phyloP scores from a whole-genome alignment of 2,329 filamentous ascomycete genomes.

The Didymella exigua region DNA sequence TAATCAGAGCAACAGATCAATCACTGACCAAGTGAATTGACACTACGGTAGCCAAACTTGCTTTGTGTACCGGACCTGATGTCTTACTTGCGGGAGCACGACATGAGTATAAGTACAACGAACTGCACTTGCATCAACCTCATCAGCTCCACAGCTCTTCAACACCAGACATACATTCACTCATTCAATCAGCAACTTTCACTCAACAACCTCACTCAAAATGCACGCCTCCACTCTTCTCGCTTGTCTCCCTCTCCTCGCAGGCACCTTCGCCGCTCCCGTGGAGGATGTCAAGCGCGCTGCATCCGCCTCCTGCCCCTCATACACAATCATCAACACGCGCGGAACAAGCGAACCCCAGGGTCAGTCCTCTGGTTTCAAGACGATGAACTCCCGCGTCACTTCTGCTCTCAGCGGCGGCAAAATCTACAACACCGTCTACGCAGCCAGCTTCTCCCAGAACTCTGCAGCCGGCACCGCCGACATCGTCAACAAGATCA shows the following conservation, averaged over 20 bases:
- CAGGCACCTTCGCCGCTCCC: constrained; percentile 20
- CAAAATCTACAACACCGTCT: constrained; percentile 46
- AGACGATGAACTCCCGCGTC: constrained; percentile 44
- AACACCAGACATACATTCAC: neutral
- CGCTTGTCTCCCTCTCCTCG: constrained; percentile 13
- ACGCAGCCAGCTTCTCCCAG: constrained; percentile 37
- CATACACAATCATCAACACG: constrained; percentile 34
- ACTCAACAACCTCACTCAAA: neutral
- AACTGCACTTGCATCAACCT: neutral
- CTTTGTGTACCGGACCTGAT: neutral
- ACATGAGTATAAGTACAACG: constrained; percentile 2
- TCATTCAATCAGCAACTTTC: neutral
- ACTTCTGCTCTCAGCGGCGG: constrained; percentile 36
- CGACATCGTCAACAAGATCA: constrained; percentile 46
- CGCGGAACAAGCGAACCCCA: constrained; percentile 29
- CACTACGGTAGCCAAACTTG: neutral
- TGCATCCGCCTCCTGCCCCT: constrained; percentile 17
- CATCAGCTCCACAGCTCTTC: neutral
- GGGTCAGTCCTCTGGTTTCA: constrained; percentile 32
- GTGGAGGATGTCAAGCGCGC: constrained; percentile 18
- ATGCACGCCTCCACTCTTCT: constrained; percentile 22
- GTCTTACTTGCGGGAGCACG: neutral
- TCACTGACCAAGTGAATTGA: neutral
- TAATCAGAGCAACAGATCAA: neutral
- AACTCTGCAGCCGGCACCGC: constrained; percentile 34